Conservation (phyloP, 805 yeast genomes). For the Osmozyma mogii region DNA sequence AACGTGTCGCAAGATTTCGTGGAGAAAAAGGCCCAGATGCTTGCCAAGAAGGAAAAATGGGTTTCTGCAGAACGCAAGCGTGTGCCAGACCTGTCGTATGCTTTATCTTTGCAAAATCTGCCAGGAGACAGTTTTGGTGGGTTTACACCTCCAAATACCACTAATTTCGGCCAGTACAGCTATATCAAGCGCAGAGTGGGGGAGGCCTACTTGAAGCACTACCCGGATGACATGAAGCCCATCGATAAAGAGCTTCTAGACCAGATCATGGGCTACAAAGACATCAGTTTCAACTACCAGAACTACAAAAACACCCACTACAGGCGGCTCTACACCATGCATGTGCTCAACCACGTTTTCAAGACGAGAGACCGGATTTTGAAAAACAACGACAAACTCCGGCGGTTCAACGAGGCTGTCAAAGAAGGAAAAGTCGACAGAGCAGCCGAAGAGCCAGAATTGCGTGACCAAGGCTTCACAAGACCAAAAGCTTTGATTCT, state of each 20-base stretch:
- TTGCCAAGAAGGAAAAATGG: conserved; percentile 23
- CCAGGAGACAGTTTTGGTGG: conserved; percentile 18
- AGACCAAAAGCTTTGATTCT: conserved; percentile 81
- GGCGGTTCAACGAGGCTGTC: conserved; percentile 32
- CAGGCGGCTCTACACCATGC: conserved; percentile 59
- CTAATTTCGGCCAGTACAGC: conserved; percentile 8
- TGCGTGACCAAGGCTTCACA: conserved; percentile 91
- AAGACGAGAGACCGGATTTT: conserved; percentile 83
- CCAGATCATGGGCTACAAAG: conserved; percentile 67
- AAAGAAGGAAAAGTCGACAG: conserved; percentile 30
- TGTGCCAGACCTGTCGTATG: conserved; percentile 17
- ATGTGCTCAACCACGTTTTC: conserved; percentile 71
- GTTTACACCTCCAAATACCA: conserved; percentile 7
- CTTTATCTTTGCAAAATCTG: conserved; percentile 25
- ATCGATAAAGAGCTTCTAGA: conserved; percentile 49
- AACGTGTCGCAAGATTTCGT: conserved; percentile 33
- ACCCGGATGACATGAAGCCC: conserved; percentile 10
- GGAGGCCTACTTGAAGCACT: conserved; percentile 12
- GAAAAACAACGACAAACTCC: conserved; percentile 60
- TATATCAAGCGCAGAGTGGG: conserved; percentile 22
- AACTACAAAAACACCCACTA: conserved; percentile 45
- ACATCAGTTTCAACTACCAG: conserved; percentile 53
- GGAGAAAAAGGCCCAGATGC: conserved; percentile 17
- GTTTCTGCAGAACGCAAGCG: conserved; percentile 11
- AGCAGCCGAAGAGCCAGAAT: conserved; percentile 43